Evolutionary conservation across 257 asterid genomes (phyloP).

Genomic region (Solanum bulbocastanum): DNA sequence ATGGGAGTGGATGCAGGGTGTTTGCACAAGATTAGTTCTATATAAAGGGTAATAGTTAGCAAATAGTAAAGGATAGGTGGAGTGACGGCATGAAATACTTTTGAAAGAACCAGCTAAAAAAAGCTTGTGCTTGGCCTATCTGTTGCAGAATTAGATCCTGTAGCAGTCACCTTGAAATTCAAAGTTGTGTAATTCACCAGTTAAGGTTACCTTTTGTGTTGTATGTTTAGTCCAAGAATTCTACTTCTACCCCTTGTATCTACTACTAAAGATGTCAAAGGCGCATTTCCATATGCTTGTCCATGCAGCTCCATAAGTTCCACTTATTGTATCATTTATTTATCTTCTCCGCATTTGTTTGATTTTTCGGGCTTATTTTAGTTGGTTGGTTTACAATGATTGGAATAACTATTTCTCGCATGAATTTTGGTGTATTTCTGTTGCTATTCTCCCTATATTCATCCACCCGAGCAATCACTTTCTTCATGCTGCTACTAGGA

Average conservation of each 20-base stretch:
- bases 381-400: not conserved
- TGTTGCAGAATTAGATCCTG: not conserved
- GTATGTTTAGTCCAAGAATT: not conserved
- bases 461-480: not conserved
- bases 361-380: not conserved
- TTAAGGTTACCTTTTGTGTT: not conserved
- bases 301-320: not conserved
- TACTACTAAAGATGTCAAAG: not conserved
- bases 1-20: not conserved
- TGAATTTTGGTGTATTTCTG: not conserved
- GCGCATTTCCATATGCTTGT: not conserved
- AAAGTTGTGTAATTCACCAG: not conserved
- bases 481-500: slow-evolving; percentile 39
- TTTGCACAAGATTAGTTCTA: not conserved
- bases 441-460: not conserved
- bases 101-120: not conserved
- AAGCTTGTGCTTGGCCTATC: not conserved
- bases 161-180: not conserved
- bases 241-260: not conserved
- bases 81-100: not conserved
- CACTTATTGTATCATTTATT: not conserved
- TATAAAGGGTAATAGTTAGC: not conserved
- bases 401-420: not conserved
- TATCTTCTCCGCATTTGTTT: not conserved
- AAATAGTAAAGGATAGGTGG: not conserved